phyloP scores from a whole-genome alignment of 192 early-diverging fungal species.

The Chytriomyces sp. region DNA sequence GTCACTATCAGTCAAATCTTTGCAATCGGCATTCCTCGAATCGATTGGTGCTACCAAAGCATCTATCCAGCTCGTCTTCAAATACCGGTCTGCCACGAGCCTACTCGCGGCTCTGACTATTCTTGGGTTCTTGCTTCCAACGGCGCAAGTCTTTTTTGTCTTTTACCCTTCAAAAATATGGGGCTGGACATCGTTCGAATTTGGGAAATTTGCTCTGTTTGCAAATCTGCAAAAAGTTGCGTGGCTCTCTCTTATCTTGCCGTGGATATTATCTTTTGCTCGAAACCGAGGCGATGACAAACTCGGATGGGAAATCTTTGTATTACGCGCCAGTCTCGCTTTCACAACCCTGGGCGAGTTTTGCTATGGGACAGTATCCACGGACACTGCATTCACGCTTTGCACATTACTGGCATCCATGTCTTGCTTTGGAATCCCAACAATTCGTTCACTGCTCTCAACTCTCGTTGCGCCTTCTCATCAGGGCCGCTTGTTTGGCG shows the following conservation, averaged over 20 bases:
- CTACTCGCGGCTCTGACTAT: slow-evolving; percentile 13
- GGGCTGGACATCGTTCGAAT: slow-evolving; percentile 21
- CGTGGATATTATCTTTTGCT: neutral
- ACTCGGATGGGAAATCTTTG: slow-evolving; percentile 16
- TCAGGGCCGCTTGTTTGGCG: slow-evolving; percentile 18
- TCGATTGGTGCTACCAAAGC: neutral
- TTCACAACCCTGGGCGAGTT: slow-evolving; percentile 7
- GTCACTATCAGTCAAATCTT: neutral
- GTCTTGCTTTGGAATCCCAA: slow-evolving; percentile 15
- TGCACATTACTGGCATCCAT: slow-evolving; percentile 10
- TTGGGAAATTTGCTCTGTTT: slow-evolving; percentile 21
- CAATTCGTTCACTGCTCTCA: slow-evolving; percentile 15
- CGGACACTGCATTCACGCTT: neutral
- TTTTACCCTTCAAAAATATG: slow-evolving; percentile 15
- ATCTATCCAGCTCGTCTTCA: neutral
- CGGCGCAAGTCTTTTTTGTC: slow-evolving; percentile 25
- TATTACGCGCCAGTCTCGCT: slow-evolving; percentile 6
- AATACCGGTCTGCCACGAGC: neutral
- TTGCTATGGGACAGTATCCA: neutral
- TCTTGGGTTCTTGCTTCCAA: neutral
- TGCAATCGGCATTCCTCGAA: neutral
- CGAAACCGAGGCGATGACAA: neutral
- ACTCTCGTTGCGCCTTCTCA: slow-evolving; percentile 17
- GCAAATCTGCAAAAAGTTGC: slow-evolving; percentile 2
- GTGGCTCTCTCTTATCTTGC: slow-evolving; percentile 20